Base-by-base conservation (phyloP, 176 grass and related monocot genomes). In the Oryza punctata region DNA sequence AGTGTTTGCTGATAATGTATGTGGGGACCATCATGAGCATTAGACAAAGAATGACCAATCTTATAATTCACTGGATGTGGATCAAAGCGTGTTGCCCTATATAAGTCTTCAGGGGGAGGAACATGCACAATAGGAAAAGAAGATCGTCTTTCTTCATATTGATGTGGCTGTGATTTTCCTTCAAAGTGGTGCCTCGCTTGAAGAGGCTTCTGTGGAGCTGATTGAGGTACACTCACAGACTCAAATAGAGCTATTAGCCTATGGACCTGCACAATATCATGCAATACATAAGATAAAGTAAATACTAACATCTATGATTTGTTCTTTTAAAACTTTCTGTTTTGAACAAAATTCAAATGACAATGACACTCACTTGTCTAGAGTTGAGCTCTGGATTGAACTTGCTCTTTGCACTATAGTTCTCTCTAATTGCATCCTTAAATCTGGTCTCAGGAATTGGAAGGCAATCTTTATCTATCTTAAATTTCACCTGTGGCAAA, bases 391-490 rank as follows among this genome's bases (percentile, higher is more conserved):
- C 79, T 4, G 87, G 79, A 63, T 85, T 72, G 65, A 95, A 95
- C 49, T 92, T 95, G 24, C 79, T 66, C 85, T 23, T 90, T 59
- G 90, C 60, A 67, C 33, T 59, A 70, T 95, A 95, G 57, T 95
- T 95, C 73, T 95, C 93, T 73, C 78, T 81, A 59, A 95, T 95
- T 61, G 90, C 93, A 72, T 88, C 82, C 64, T 90, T 95, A 75
- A 95, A 86, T 68, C 79, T 84, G 81, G 38, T 86, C 82, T 95
- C 93, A 19, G 71, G 67, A 28, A 95, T 79, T 69, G 93, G 93
- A 78, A 86, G 82, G 61, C 93, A 95, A 81, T 92, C 93, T 63
- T 60, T 78, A 70, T 85, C 75, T 70, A 92, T 90, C 63, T 78
- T 90, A 83, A 93, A 93, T 81, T 90, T 93, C 38, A 93, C 85